phyloP scores from a whole-genome alignment of 2,329 filamentous ascomycete species.

The Lecanoromycetidae sp. region DNA sequence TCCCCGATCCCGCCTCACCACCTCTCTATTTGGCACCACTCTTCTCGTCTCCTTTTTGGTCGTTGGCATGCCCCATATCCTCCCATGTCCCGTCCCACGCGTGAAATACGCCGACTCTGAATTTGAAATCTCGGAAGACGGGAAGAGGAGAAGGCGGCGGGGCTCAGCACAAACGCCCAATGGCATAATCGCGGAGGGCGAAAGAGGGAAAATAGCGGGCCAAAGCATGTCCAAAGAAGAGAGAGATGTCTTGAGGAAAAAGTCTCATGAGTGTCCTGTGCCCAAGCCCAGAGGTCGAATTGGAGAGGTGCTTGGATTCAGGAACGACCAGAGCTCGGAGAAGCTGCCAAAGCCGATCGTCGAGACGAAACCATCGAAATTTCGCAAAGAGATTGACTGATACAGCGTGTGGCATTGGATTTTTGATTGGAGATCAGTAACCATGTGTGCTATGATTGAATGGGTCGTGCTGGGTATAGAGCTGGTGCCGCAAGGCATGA shows the following conservation, averaged over 20 bases:
- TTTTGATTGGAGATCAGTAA: too few species aligned
- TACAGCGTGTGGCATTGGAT: too few species aligned
- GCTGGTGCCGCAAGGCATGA: too few species aligned
- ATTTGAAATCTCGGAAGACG: slow-evolving; percentile 20
- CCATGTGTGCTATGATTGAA: too few species aligned
- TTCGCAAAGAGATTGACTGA: background rate
- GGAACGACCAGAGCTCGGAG: slow-evolving; percentile 22
- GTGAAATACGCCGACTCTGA: slow-evolving; percentile 60
- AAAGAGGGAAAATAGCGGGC: slow-evolving; percentile 26
- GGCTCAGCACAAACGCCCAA: background rate
- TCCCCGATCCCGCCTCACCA: slow-evolving; percentile 84
- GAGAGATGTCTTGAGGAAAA: slow-evolving; percentile 30
- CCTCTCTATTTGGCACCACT: slow-evolving; percentile 88
- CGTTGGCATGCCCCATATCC: slow-evolving; percentile 75
- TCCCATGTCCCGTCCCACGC: slow-evolving; percentile 80
- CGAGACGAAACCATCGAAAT: background rate
- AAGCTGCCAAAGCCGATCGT: background rate
- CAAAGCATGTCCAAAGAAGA: slow-evolving; percentile 30
- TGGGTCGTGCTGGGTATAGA: too few species aligned
- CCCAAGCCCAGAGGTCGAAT: slow-evolving; percentile 76
- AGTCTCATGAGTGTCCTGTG: slow-evolving; percentile 70
- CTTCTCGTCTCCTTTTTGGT: slow-evolving; percentile 82
- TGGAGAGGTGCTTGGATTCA: slow-evolving; percentile 63
- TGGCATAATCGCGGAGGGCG: slow-evolving; percentile 22
- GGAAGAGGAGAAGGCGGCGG: slow-evolving; percentile 8